A percentile compares a stretch with the other conserved stretches of the same genome.
phyloP scores from a whole-genome alignment of 2,329 filamentous ascomycete genomes.

The Chaetoscypha palmicola region DNA sequence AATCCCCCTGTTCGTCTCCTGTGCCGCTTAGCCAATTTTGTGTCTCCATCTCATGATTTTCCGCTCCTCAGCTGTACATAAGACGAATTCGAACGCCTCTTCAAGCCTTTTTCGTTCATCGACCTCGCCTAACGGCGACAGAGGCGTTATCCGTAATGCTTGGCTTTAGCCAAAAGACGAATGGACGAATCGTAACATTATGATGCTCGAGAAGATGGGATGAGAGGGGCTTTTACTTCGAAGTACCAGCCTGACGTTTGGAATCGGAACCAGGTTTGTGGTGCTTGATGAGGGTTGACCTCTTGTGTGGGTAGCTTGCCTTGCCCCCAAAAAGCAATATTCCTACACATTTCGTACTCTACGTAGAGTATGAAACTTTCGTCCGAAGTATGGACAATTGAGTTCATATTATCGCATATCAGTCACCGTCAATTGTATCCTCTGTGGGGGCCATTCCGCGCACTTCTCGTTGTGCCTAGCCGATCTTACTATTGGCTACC shows the following conservation, averaged over 20 bases:
- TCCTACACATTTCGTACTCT: not conserved
- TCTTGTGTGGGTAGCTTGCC: not conserved
- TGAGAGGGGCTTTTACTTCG: not conserved
- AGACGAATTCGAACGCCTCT: not conserved
- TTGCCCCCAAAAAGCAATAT: not conserved
- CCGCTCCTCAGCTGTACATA: not conserved
- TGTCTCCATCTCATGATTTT: conserved; percentile 3
- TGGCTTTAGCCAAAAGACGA: conserved; percentile 2
- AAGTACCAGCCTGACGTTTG: no score
- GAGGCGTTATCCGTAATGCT: conserved; percentile 5
- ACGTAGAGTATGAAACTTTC: not conserved
- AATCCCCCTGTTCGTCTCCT: not conserved
- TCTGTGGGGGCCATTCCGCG: not conserved
- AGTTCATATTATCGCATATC: no score
- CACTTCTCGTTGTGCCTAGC: not conserved
- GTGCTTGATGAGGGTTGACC: no score
- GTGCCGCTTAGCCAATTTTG: not conserved
- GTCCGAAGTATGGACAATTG: no score
- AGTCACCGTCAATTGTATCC: no score
- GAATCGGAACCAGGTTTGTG: not conserved
- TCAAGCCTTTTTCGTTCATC: not conserved
- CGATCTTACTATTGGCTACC: not conserved
- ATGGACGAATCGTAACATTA: not conserved
- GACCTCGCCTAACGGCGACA: conserved; percentile 1
- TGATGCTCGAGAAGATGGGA: not conserved